These are phyloP conservation scores for Bipolaris oryzae DNA, from an alignment of 2,329 filamentous ascomycete genomes.

Conservation along the genomic window DNA sequence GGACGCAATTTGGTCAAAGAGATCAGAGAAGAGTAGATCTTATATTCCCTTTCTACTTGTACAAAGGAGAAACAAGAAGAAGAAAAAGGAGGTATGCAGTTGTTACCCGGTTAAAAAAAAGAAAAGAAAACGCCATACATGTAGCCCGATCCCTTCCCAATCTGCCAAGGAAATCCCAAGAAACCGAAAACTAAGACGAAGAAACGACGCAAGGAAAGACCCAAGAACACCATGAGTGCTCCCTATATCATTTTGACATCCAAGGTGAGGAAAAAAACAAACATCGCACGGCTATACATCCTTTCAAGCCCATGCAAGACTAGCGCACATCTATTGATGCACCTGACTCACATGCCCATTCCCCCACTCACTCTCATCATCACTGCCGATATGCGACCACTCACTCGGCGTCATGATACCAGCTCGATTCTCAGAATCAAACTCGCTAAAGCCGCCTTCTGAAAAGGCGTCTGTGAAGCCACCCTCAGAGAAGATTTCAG, in stretches of 20 bases:
- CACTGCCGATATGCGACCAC: conserved; percentile 51
- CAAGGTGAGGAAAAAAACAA: not conserved
- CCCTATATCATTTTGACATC: not conserved
- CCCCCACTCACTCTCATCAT: conserved; percentile 48
- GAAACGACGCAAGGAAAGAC: not conserved
- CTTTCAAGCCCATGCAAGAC: no score
- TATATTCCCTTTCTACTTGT: no score
- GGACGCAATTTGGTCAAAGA: no score
- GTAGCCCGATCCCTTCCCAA: not conserved
- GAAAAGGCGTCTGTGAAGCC: conserved; percentile 48
- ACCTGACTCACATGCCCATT: conserved; percentile 32
- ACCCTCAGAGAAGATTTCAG: conserved; percentile 43
- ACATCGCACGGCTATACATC: not conserved
- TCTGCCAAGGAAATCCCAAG: not conserved
- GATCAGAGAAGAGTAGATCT: no score
- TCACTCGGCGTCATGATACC: conserved; percentile 47
- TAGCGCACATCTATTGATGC: no score
- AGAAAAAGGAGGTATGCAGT: no score
- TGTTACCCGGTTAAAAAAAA: not conserved
- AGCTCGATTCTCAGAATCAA: conserved; percentile 15
- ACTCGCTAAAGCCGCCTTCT: conserved; percentile 43
- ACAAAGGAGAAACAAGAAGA: not conserved
- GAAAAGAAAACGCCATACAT: not conserved
- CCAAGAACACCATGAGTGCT: no score
- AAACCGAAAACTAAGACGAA: not conserved